phyloP scores from a whole-genome alignment of 2,329 filamentous ascomycete genomes.

The Paradendryphiella salina region DNA sequence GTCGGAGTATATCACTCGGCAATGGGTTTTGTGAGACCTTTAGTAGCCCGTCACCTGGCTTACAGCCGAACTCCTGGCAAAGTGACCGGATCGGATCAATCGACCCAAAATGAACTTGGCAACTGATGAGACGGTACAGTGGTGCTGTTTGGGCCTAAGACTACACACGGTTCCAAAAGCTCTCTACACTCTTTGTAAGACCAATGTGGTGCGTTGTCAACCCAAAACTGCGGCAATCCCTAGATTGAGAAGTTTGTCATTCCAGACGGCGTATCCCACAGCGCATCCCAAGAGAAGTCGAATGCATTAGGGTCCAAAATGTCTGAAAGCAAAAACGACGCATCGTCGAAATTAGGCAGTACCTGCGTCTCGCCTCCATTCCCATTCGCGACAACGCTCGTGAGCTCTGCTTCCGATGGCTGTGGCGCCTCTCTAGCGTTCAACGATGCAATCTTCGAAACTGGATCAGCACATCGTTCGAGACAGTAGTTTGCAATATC shows the following conservation, averaged over 20 bases:
- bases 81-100: too few relatives aligned
- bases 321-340: conserved; percentile 36
- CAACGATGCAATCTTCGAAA: conserved; percentile 42
- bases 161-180: background rate
- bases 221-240: background rate
- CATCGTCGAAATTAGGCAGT: conserved; percentile 35
- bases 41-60: too few relatives aligned
- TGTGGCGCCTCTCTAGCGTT: conserved; percentile 27
- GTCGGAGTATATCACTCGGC: too few relatives aligned
- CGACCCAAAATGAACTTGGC: too few relatives aligned
- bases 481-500: conserved; percentile 60
- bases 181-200: background rate
- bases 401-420: conserved; percentile 23
- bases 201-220: background rate
- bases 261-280: conserved; percentile 44
- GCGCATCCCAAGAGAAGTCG: conserved; percentile 45
- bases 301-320: conserved; percentile 41
- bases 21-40: too few relatives aligned
- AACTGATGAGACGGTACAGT: too few relatives aligned
- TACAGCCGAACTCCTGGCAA: too few relatives aligned
- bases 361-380: conserved; percentile 5
- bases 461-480: conserved; percentile 48
- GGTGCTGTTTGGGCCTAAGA: too few relatives aligned
- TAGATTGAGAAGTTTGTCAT: conserved; percentile 42
- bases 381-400: conserved; percentile 15